A percentile compares a stretch with the other conserved stretches of the same genome.
phyloP scores from a whole-genome alignment of 2,329 filamentous ascomycete genomes.

The Cytospora leucostoma region DNA sequence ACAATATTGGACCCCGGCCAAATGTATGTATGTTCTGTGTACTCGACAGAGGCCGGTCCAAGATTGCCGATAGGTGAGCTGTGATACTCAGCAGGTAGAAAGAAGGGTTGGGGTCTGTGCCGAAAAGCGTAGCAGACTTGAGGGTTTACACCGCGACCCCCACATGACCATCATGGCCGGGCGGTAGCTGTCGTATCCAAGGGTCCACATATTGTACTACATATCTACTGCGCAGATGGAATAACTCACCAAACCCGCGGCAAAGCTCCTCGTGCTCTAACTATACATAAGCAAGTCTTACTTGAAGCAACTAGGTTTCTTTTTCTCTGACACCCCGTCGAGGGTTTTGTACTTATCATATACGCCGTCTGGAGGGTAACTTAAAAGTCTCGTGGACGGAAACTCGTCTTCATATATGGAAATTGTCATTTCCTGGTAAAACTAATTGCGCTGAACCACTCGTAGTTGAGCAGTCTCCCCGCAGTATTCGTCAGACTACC shows the following conservation, averaged over 20 bases:
- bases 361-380: not conserved
- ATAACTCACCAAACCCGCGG: no score
- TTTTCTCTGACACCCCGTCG: no score
- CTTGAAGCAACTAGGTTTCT: no score
- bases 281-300: no score
- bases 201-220: no score
- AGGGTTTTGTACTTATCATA: not conserved
- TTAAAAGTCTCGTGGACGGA: not conserved
- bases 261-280: no score
- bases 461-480: not conserved
- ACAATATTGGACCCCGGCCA: not conserved
- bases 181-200: no score
- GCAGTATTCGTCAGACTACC: not conserved
- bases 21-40: not conserved
- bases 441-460: not conserved
- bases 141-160: no score
- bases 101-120: constrained; percentile 2
- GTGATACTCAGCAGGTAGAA: no score
- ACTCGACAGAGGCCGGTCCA: not conserved
- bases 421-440: not conserved
- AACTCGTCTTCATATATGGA: not conserved
- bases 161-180: no score
- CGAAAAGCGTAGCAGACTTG: not conserved
- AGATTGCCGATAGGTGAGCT: not conserved
- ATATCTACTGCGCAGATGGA: no score